Evolutionary conservation across 768 basidiomycete genomes (phyloP), one percentile per base, ranked within the genome.

Genomic region (Termitomyces sp.): DNA sequence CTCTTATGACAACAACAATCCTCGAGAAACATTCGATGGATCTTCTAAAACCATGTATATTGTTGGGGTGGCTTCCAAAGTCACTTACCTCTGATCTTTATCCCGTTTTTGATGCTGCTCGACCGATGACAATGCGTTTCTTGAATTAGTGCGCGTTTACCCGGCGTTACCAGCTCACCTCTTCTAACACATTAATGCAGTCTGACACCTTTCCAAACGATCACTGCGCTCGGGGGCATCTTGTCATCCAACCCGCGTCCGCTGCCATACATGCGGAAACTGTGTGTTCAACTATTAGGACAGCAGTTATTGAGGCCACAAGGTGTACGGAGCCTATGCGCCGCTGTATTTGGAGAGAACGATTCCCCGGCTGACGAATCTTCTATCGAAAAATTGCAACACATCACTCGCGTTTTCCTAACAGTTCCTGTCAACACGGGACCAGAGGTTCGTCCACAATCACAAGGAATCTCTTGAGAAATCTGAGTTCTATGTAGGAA

Each of bases 21-120:
- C 69, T 86, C 47, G 78, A 78, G 51, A 72, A 71, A 27, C 85
- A 92, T 66, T 65, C 81, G 2, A 67, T 77, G 4, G 85, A 88
- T 61, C 65, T 92, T 13, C 72, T 93, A 9, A 77, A 73, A 46
- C 82, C 87, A 9, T 77, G 83, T 33, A 76, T 92, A 6, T 70
- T 81, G 9, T 72, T 93, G 8, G 91, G 88, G 2, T 93, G 91
- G 91, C 75, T 90, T 8, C 88, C 87, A 5, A 84, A 81, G 65
- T 72, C 77, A 0, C 66, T 78, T 9, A 69, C 75, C 6, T 69
- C 68, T 0, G 74, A 78, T 15, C 62, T 72, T 0, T 66, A 72
- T 33, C 74, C 70, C n/a, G 68, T 77, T 36, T 62, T 80, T 24
- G 78, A 86, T 57, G 68, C 74, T 48, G 66, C 85, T 16, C 79